Base-by-base conservation (phyloP, 352 stramenopile genomes). In the Pythium rishiriense region DNA sequence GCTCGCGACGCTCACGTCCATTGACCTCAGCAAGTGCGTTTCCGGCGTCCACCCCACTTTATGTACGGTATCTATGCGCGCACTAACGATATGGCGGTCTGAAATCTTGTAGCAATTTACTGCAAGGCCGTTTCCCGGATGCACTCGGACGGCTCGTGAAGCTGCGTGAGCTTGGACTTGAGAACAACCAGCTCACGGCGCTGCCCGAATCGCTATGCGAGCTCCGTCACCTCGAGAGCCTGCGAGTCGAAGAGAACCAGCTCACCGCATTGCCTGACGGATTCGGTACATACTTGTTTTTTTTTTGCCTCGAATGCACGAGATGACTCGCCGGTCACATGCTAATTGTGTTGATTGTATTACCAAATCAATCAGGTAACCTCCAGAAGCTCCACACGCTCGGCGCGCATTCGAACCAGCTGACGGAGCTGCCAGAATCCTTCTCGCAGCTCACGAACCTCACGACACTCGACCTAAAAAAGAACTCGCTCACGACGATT, bases 11-110 rank as follows among this genome's bases (percentile, higher is more conserved):
- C 73, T 94, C 19, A 80, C 69, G 26, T 87, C 72, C 15, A 69
- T 94, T 15, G 85, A 94, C 42, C 68, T 94, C 4, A 91, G 85
- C 83, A 90, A 91, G 85, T 94, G 76, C n/a, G 59, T 66, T 25
- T 25, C 12, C 22, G 4, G 4, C 24, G 8, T 25, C 12, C 9
- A 8, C 31, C 5, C 5, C 31, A 35, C 31, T 35, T 35, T n/a
- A n/a, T n/a, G n/a, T n/a, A 10, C 31, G 31, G 37, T 43, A 8
- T 43, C 14, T n/a, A 1, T 21, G 10, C 8, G n/a, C 11, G 14
- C n/a, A 21, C 37, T 43, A n/a, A 43, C 37, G 8, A 17, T 19
- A 19, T 56, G 28, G 49, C 26, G 28, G 8, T 12, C 11, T 37
- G 47, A 31, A n/a, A 15, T 9, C 22, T 22, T 35, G 17, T 55